Evolutionary conservation across 352 stramenopile genomes (phyloP).

Genomic region (Pythium apleroticum): DNA sequence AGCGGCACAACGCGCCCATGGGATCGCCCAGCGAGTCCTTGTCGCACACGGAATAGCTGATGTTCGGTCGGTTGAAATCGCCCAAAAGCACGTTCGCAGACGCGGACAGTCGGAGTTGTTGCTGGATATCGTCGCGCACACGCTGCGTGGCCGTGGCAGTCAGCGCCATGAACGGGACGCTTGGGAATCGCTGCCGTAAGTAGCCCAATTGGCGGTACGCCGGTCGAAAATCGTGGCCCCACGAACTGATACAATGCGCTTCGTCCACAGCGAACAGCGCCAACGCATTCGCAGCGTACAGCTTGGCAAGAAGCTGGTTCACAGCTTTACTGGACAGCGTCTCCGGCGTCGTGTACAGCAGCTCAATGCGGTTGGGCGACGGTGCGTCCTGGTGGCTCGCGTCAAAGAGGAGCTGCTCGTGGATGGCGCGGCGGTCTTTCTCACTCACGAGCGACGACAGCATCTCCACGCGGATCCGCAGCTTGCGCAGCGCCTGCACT

Average conservation of each 20-base stretch:
- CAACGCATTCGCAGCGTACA: conserved; percentile 31
- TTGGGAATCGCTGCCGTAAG: conserved; percentile 35
- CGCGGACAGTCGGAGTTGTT: conserved; percentile 37
- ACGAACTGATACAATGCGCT: conserved; percentile 92
- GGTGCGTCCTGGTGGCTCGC: not conserved
- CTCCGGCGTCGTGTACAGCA: conserved; percentile 91
- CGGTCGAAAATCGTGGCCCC: conserved; percentile 88
- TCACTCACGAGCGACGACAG: conserved; percentile 50
- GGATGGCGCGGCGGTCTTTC: conserved; percentile 31
- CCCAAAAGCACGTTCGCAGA: conserved; percentile 42
- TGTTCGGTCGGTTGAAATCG: conserved; percentile 65
- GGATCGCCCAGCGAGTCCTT: conserved; percentile 52
- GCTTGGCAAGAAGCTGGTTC: conserved; percentile 34
- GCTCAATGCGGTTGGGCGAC: conserved; percentile 31
- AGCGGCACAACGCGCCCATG: conserved; percentile 36
- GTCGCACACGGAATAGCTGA: conserved; percentile 52
- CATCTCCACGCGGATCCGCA: conserved; percentile 51
- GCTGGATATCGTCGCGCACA: conserved; percentile 64
- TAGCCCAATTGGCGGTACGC: conserved; percentile 50
- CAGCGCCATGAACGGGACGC: conserved; percentile 76
- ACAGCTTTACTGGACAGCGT: conserved; percentile 63
- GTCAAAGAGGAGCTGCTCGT: conserved; percentile 32
- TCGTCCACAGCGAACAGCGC: conserved; percentile 87
- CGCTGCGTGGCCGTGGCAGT: conserved; percentile 85
- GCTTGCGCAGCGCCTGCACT: conserved; percentile 53